These are phyloP conservation scores for Acanthamoeba culbertsoni DNA, from an alignment of 208 protist genomes.

Conservation along the genomic window DNA sequence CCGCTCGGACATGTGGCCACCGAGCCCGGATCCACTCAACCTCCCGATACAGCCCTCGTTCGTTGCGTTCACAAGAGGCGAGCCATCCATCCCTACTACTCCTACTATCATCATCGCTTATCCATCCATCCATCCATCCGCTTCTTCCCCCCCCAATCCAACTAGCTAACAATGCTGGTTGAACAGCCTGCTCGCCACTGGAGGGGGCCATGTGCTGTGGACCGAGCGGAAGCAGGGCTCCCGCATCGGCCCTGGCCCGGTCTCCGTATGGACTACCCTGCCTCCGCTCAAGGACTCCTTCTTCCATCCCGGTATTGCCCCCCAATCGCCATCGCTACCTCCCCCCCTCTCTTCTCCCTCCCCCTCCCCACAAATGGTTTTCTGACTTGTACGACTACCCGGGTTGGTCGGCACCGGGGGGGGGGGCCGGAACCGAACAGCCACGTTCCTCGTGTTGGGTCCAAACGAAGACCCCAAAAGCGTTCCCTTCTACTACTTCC, in stretches of 20 bases:
- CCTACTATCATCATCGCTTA: no score
- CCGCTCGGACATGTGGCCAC: background rate
- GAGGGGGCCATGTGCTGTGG: background rate
- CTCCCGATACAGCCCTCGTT: background rate
- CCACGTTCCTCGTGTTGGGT: background rate
- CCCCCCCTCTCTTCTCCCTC: background rate
- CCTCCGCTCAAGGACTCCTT: background rate
- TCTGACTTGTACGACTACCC: no score
- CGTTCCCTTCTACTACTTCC: background rate
- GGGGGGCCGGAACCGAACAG: no score
- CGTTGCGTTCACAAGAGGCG: background rate
- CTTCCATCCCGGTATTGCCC: background rate
- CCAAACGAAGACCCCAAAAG: background rate
- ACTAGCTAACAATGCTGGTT: no score
- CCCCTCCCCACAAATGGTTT: background rate
- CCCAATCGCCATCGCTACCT: no score
- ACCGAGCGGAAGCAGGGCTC: background rate
- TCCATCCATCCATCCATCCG: no score
- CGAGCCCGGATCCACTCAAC: background rate
- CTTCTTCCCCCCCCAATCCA: no score
- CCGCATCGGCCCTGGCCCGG: background rate
- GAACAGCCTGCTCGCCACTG: background rate
- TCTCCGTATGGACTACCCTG: background rate
- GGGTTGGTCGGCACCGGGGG: no score
- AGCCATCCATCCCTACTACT: background rate